These are phyloP conservation scores for Colletotrichum sp. DNA, from an alignment of 2,329 filamentous ascomycete species.

Conservation along the genomic window DNA sequence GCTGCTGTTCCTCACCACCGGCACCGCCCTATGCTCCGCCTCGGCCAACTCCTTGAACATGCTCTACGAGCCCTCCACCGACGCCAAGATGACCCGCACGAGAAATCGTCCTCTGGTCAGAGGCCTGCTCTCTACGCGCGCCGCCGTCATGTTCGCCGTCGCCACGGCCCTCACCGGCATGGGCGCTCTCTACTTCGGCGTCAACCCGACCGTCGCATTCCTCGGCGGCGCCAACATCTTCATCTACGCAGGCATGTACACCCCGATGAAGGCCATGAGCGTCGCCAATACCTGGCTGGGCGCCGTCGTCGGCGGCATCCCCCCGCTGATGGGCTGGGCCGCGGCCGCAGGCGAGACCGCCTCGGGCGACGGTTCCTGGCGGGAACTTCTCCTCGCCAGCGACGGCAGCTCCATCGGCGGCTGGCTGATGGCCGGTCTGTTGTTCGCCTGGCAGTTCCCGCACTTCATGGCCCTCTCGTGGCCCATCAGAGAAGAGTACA, in stretches of 20 bases:
- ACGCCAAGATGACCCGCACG: constrained; percentile 93
- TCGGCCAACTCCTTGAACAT: constrained; percentile 96
- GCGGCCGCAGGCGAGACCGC: constrained; percentile 90
- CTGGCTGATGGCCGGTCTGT: constrained; percentile 83
- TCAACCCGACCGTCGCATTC: constrained; percentile 91
- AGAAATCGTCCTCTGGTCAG: constrained; percentile 88
- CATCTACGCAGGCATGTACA: constrained; percentile 92
- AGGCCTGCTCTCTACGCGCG: constrained; percentile 73
- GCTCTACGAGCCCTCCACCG: constrained; percentile 90
- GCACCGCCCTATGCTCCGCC: constrained; percentile 87
- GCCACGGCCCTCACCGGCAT: constrained; percentile 73
- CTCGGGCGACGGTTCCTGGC: constrained; percentile 75
- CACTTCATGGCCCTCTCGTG: constrained; percentile 97
- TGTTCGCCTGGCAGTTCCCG: constrained; percentile 97
- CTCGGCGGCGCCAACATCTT: constrained; percentile 85
- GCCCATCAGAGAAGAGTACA: constrained; percentile 89
- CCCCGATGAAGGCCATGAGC: constrained; percentile 86
- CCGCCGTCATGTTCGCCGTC: constrained; percentile 81
- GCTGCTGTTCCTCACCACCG: constrained; percentile 87
- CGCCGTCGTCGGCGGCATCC: constrained; percentile 89
- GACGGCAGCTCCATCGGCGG: constrained; percentile 74
- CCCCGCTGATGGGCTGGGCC: constrained; percentile 97
- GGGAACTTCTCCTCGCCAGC: constrained; percentile 73
- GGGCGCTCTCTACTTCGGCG: constrained; percentile 81
- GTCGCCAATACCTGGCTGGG: constrained; percentile 95